Conservation (phyloP, 148 eudicot genomes). For the Amaranthus hypochondriacus region DNA sequence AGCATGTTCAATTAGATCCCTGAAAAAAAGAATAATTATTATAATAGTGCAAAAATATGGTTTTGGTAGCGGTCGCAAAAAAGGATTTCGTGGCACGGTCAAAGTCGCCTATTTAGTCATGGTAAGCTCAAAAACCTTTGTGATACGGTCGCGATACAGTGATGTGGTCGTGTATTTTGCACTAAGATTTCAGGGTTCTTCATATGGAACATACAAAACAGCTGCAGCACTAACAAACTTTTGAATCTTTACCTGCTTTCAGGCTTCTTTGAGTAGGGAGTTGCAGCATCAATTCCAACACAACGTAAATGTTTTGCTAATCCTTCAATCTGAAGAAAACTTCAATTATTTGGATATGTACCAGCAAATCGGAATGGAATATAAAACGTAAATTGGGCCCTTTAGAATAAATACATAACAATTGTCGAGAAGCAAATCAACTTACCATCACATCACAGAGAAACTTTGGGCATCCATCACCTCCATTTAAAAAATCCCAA, state of each 20-base stretch:
- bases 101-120: too few relatives aligned
- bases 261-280: conserved; percentile 71
- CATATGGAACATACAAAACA: conserved; percentile 1
- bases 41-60: too few relatives aligned
- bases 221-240: neutral
- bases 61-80: too few relatives aligned
- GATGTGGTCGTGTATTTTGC: too few relatives aligned
- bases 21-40: conserved; percentile 24
- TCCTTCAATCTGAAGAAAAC: conserved; percentile 68
- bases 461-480: conserved; percentile 87
- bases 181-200: neutral
- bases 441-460: conserved; percentile 96
- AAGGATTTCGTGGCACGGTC: too few relatives aligned
- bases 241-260: conserved; percentile 52
- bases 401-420: neutral
- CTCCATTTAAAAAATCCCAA: conserved; percentile 74
- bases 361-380: neutral
- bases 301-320: conserved; percentile 90
- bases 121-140: too few relatives aligned
- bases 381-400: neutral
- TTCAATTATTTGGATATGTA: neutral
- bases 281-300: conserved; percentile 93
- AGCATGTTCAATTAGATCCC: conserved; percentile 81
- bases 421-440: neutral
- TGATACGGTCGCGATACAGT: too few relatives aligned